A percentile compares a stretch with the other conserved stretches of the same genome.
These are phyloP conservation scores for Pseudogymnoascus sp. DNA, from an alignment of 2,329 filamentous ascomycete species.

Conservation along the genomic window DNA sequence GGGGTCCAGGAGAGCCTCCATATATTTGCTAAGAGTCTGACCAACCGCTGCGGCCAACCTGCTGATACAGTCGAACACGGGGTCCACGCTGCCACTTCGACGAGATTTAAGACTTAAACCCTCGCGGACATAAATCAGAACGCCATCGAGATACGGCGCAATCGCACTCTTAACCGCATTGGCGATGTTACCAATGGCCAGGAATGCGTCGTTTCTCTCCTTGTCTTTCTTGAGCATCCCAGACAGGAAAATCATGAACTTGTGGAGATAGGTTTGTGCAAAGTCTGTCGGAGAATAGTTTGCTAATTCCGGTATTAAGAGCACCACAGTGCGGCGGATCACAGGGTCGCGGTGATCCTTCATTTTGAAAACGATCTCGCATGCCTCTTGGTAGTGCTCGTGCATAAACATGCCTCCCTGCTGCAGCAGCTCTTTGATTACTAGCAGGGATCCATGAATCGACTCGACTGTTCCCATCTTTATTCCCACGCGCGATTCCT, in stretches of 20 bases:
- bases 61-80: constrained; percentile 96
- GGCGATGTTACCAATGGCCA: constrained; percentile 92
- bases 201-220: constrained; percentile 87
- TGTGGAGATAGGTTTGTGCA: constrained; percentile 76
- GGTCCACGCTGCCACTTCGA: constrained; percentile 46
- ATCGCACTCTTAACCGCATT: constrained; percentile 95
- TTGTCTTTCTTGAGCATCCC: constrained; percentile 91
- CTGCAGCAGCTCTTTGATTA: constrained; percentile 84
- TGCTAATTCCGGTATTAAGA: constrained; percentile 85
- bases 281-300: constrained; percentile 91
- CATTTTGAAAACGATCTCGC: constrained; percentile 84
- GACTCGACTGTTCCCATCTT: constrained; percentile 75
- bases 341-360: constrained; percentile 87
- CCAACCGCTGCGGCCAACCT: constrained; percentile 91
- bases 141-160: constrained; percentile 87
- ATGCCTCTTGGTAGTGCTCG: constrained; percentile 82
- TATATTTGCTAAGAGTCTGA: constrained; percentile 95
- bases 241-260: constrained; percentile 95
- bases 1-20: constrained; percentile 88
- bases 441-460: constrained; percentile 88
- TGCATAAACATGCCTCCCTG: constrained; percentile 99
- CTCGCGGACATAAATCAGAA: constrained; percentile 88
- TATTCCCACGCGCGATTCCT: constrained; percentile 74
- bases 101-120: constrained; percentile 73
- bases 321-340: constrained; percentile 82